A percentile compares a stretch with the other conserved stretches of the same genome.
Evolutionary conservation across 2,329 filamentous ascomycete species (phyloP).

Genomic region (Neophaeococcomyces mojaviensis): DNA sequence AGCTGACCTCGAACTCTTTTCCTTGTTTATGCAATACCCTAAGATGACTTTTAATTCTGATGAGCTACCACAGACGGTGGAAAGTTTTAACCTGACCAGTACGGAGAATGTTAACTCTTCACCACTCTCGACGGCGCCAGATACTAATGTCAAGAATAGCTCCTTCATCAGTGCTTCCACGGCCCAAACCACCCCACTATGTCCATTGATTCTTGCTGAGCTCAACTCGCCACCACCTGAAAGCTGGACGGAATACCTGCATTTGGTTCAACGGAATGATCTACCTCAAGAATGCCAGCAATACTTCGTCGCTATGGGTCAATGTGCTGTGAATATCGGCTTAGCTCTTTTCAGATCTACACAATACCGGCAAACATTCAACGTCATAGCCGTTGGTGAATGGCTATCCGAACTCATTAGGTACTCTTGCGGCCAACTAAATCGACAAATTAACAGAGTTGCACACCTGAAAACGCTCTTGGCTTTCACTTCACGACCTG

Average conservation of each 20-base stretch:
- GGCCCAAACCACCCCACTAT: not conserved
- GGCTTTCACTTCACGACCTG: slow-evolving; percentile 16
- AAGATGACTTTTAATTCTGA: slow-evolving; percentile 18
- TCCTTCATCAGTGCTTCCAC: not conserved
- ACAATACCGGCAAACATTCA: slow-evolving; percentile 1
- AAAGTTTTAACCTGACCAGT: not conserved
- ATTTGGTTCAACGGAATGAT: not conserved
- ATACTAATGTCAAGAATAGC: not conserved
- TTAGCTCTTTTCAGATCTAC: not conserved
- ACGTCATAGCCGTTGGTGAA: not conserved
- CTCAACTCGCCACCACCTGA: not conserved
- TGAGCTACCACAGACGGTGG: not conserved
- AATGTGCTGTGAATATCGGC: slow-evolving; percentile 2
- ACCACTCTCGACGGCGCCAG: not conserved
- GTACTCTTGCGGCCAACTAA: slow-evolving; percentile 2
- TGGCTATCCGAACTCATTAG: slow-evolving; percentile 4
- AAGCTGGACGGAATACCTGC: not conserved
- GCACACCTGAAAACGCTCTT: slow-evolving; percentile 14
- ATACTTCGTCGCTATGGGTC: not conserved
- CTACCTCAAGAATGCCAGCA: slow-evolving; percentile 1
- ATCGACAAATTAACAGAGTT: slow-evolving; percentile 14
- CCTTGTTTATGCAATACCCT: slow-evolving; percentile 15
- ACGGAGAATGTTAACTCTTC: not conserved
- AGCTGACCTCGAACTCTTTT: slow-evolving; percentile 3
- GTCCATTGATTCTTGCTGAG: not conserved